Evolutionary conservation across 192 early-diverging fungal genomes (phyloP), one percentile per base, ranked within the genome.

Genomic region (Lobosporangium transversale): DNA sequence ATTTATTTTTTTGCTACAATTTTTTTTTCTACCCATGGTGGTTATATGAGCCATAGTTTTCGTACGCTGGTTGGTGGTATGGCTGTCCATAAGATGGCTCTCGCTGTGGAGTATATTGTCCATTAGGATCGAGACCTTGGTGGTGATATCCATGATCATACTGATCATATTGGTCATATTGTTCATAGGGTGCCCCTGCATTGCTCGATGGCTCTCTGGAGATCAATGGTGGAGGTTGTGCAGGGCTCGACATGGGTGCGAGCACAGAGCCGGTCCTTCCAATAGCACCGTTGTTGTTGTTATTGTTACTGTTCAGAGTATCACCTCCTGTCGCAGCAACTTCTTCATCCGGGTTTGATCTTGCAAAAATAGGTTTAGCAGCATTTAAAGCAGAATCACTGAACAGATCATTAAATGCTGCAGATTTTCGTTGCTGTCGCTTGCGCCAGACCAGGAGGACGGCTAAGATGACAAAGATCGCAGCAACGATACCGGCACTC

Each of bases 361-460:
- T 14, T 29, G 27, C 53, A 64, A 53, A 47, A n/a, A 59, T 59
- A 15, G 40, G 57, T 29, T 45, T 59, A 7, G 18, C 37, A 47
- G 30, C 24, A 43, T 54, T 54, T 14, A 70, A 44, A 36, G 27
- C 62, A 3, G 32, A 36, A 26, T 57, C 35, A 3, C 23, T 35
- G 47, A 37, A 51, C 23, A 62, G 53, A 11, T 56, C 35, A 35
- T 69, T 51, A 35, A 70, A 37, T 11, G 7, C 45, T 6, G 45
- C 23, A 15, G 12, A 27, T 26, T 62, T 47, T 21, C 42, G 37
- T 32, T 62, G 68, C 9, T 54, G 44, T 15, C 59, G 51, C 29
- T 62, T 62, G 1, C 68, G 58, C 68, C 68, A 70, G 1, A 62
- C 23, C 10, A 70, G 35, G 15, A 70, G 20, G 3, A 15, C 58